These are phyloP conservation scores for Penicillium sp. DNA, from an alignment of 2,329 filamentous ascomycete species.

Conservation along the genomic window DNA sequence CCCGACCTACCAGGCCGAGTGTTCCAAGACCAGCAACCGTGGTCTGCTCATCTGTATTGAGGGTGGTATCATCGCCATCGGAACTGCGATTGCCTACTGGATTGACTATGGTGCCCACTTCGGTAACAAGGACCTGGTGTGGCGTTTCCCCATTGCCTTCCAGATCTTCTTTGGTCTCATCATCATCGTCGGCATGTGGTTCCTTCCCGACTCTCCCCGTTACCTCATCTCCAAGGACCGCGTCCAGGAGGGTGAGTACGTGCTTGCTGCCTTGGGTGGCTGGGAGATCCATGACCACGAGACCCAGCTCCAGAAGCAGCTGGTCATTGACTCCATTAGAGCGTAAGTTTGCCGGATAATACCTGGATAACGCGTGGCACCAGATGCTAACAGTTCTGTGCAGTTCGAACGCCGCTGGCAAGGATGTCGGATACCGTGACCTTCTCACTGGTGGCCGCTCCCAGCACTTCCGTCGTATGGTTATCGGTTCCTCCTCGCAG, in stretches of 20 bases:
- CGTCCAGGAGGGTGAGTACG: conserved; percentile 42
- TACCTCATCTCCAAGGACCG: conserved; percentile 41
- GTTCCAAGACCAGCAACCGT: conserved; percentile 48
- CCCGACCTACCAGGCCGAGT: conserved; percentile 48
- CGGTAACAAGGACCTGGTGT: conserved; percentile 31
- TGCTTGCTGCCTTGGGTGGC: conserved; percentile 45
- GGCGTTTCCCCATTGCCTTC: conserved; percentile 49
- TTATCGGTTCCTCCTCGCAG: conserved; percentile 34
- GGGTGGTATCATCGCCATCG: conserved; percentile 46
- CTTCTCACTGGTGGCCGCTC: conserved; percentile 33
- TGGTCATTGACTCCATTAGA: conserved; percentile 63
- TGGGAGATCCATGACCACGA: conserved; percentile 46
- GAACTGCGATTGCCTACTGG: conserved; percentile 47
- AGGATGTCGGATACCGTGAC: conserved; percentile 41
- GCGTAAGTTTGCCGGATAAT: no score
- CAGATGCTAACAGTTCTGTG: no score
- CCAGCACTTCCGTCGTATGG: conserved; percentile 35
- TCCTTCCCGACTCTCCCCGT: conserved; percentile 40
- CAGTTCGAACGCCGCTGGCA: no score
- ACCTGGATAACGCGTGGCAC: no score
- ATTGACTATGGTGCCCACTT: conserved; percentile 42
- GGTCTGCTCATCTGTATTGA: conserved; percentile 55
- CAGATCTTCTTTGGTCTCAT: conserved; percentile 45
- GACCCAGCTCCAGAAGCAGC: conserved; percentile 53
- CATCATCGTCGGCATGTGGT: conserved; percentile 37